Percentiles rank a stretch among this genome's conserved stretches.
These are phyloP conservation scores for Termitomyces sp. DNA, from an alignment of 768 basidiomycete species.

Conservation along the genomic window DNA sequence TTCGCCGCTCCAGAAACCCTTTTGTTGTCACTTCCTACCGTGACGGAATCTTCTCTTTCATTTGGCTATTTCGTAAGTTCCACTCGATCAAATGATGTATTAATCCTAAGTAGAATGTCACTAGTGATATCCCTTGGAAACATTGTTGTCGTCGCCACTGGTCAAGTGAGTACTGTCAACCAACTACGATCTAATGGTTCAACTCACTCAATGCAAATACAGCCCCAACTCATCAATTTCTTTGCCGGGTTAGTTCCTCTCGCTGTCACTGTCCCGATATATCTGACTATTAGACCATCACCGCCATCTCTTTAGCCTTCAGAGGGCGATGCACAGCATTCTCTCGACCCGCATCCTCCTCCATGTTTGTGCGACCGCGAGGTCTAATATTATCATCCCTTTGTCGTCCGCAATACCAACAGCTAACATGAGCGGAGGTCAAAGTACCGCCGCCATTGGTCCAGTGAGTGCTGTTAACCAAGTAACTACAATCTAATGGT, in stretches of 20 bases:
- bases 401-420: no score
- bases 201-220: background rate
- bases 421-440: no score
- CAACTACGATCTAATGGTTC: background rate
- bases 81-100: no score
- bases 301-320: background rate
- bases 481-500: background rate
- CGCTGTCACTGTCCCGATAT: background rate
- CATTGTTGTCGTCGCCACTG: background rate
- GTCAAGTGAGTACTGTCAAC: background rate
- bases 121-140: background rate
- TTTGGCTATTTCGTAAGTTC: background rate
- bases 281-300: background rate
- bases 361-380: background rate
- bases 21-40: background rate
- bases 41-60: conserved; percentile 1
- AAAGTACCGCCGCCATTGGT: no score
- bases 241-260: background rate
- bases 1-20: background rate
- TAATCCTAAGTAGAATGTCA: background rate
- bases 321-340: background rate
- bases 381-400: background rate
- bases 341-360: background rate
- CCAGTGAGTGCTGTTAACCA: background rate
- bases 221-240: background rate